Evolutionary conservation across 2,329 filamentous ascomycete genomes (phyloP), one percentile per base, ranked within the genome.

Genomic region (Dryadomyces sulphureus): DNA sequence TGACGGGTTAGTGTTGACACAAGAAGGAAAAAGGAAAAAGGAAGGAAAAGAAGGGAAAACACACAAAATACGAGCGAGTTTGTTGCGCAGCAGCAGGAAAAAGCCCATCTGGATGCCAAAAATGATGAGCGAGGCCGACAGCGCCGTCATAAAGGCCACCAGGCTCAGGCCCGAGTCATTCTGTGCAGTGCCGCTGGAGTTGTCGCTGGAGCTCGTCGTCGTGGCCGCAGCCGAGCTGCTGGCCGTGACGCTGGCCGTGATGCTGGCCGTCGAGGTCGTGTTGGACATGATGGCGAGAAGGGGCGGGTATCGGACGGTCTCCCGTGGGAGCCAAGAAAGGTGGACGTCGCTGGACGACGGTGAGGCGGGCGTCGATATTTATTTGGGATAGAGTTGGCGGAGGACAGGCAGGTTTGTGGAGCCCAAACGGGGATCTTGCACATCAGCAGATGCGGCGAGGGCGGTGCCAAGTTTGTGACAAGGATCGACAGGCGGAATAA

Each of bases 41-140:
- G n/a, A n/a, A n/a, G n/a, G n/a, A n/a, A n/a, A n/a, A n/a, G n/a
- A n/a, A n/a, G n/a, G n/a, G n/a, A n/a, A n/a, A n/a, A n/a, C n/a
- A n/a, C 65, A 88, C 83, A 89, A 94, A 50, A 94, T 93, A 51
- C 87, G 74, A 2, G 79, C 79, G 32, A 94, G 64, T 52, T 85
- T 89, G 49, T 85, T 81, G 53, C 87, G 79, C 38, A 94, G 65
- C 1, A 92, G 55, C 7, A 87, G 60, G 59, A 94, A 94, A n/a
- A 83, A 57, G 11, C 80, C 57, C 32, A 87, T 66, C 57, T 81
- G 77, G 5, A 80, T 62, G 1, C 67, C 71, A 50, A 84, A 85
- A 46, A 84, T 62, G 17, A 75, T 62, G 41, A 81, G 58, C 57
- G 79, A 79, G 43, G 76, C 72, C 32, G 67, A 70, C 51, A 85